Evolutionary conservation across 176 grass and related monocot species (phyloP), one percentile per base, ranked within the genome.

Genomic region (Musa itinerans): DNA sequence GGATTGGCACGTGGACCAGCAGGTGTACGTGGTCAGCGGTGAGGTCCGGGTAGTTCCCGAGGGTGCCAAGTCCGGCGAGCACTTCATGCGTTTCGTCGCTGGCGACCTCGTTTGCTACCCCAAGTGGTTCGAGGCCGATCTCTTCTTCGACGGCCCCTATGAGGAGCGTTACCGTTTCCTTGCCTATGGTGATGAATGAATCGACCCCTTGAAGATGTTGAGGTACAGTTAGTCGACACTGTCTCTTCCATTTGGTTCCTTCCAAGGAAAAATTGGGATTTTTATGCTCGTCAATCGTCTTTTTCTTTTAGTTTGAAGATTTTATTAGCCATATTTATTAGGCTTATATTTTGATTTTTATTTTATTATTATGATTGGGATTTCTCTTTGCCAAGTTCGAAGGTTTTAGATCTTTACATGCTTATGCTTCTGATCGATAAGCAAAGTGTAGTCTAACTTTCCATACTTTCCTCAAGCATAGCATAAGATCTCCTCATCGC

Each of bases 1-100:
- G 93, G 87, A 97, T 84, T 97, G 93, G 93, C 90, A 97, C 83
- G 93, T 93, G 49, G 93, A 97, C 79, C 90, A 97, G 87, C 88
- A 83, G 24, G 93, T 97, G 25, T 97, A 89, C 79, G 73, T 97
- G 64, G 82, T 97, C 62, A 84, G 85, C 83, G 93, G 93, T 22
- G 93, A 97, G 82, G 93, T 97, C 25, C 75, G 84, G 43, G 93
- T 97, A 11, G 81, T 97, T 49, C 93, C 90, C 21, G 74, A 83
- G 59, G 90, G 90, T 54, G 85, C 88, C 80, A 88, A 80, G 69
- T 83, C 88, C 67, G 90, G 93, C 71, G 87, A 90, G 48, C 75
- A 85, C 49, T 83, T 76, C 88, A 97, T 97, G 93, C 88, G 82
- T 67, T 97, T 97, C 79, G 88, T 93, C 10, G 90, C 93, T 20